phyloP scores from a whole-genome alignment of 2,329 filamentous ascomycete genomes.

The Aspergillus fructus region DNA sequence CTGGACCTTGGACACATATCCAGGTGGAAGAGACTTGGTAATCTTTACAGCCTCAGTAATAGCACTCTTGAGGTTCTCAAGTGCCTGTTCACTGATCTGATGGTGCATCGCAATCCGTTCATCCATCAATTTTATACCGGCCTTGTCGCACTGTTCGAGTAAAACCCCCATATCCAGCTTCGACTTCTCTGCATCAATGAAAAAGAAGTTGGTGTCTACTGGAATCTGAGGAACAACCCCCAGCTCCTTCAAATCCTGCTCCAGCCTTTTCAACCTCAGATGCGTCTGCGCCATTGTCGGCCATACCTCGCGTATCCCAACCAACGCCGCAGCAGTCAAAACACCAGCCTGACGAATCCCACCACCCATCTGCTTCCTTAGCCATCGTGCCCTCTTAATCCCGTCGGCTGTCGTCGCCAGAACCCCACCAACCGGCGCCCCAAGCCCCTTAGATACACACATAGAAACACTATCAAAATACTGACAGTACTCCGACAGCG shows the following conservation, averaged over 20 bases:
- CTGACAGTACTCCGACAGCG: conserved; percentile 29
- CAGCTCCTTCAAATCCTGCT: conserved; percentile 34
- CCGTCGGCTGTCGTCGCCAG: conserved; percentile 25
- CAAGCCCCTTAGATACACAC: conserved; percentile 33
- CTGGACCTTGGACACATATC: conserved; percentile 15
- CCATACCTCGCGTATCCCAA: conserved; percentile 24
- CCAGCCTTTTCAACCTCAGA: conserved; percentile 21
- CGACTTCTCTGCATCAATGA: conserved; percentile 22
- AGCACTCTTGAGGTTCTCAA: conserved; percentile 23
- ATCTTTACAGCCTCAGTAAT: conserved; percentile 24
- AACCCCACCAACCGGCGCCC: conserved; percentile 34
- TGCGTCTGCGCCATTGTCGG: conserved; percentile 26
- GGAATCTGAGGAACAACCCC: conserved; percentile 50
- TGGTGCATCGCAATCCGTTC: conserved; percentile 27
- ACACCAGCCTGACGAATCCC: conserved; percentile 29
- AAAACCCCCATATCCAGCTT: conserved; percentile 25
- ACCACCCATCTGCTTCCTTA: conserved; percentile 33
- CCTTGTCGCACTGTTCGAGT: conserved; percentile 23
- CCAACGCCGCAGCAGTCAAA: conserved; percentile 23
- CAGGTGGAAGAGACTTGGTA: conserved; percentile 21
- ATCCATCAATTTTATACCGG: conserved; percentile 26
- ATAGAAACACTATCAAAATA: conserved; percentile 34
- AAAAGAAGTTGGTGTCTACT: conserved; percentile 30
- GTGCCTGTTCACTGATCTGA: conserved; percentile 37
- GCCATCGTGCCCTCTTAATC: conserved; percentile 30